A percentile compares a stretch with the other conserved stretches of the same genome.
These are phyloP conservation scores for Xylariaceae sp. DNA, from an alignment of 2,329 filamentous ascomycete genomes.

Conservation along the genomic window DNA sequence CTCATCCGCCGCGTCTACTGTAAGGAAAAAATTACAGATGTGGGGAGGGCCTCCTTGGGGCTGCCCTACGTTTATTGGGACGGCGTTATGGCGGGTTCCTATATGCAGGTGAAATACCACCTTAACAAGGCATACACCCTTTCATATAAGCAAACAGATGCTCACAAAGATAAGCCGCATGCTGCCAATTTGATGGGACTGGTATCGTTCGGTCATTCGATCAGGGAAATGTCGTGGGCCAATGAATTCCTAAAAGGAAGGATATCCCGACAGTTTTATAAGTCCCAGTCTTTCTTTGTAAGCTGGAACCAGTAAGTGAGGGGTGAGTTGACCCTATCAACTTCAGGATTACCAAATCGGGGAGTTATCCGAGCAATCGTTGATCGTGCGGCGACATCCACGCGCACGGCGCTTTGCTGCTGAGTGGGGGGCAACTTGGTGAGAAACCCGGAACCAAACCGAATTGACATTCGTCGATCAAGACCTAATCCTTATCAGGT, in stretches of 20 bases:
- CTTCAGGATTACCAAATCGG: neutral
- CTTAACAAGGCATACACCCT: too few species aligned
- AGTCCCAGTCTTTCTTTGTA: neutral
- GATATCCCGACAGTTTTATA: neutral
- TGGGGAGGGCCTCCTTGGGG: conserved; percentile 18
- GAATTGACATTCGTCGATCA: neutral
- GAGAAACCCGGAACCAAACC: neutral
- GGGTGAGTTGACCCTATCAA: conserved; percentile 1
- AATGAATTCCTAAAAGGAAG: neutral
- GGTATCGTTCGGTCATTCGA: neutral
- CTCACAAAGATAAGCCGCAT: conserved; percentile 1
- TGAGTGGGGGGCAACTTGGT: neutral
- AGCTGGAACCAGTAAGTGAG: neutral
- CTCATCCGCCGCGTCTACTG: conserved; percentile 12
- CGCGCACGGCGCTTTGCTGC: neutral
- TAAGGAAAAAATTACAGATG: conserved; percentile 20
- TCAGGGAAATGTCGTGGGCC: neutral
- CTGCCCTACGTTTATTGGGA: too few species aligned
- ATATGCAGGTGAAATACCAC: too few species aligned
- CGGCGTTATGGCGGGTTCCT: too few species aligned
- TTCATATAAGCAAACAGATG: neutral
- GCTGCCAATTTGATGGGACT: neutral
- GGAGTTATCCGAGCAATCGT: neutral
- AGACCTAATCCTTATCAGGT: neutral
- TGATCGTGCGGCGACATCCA: neutral